Conservation (phyloP, 2,329 filamentous ascomycete genomes). For the Talaromyces sp. region DNA sequence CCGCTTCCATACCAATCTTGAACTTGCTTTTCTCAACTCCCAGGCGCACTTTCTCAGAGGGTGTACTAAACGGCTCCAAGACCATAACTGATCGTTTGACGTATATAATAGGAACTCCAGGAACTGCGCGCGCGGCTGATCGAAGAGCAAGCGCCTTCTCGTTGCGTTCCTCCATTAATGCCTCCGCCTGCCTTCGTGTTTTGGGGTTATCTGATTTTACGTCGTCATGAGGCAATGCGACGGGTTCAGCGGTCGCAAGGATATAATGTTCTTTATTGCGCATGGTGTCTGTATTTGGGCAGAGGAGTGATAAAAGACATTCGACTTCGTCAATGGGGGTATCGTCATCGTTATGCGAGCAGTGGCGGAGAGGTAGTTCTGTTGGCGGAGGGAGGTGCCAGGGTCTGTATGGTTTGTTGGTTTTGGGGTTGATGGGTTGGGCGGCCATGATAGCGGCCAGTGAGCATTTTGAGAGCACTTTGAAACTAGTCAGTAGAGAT, state of each 20-base stretch:
- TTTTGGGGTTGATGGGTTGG: slow-evolving; percentile 40
- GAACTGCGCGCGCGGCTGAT: slow-evolving; percentile 42
- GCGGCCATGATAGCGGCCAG: slow-evolving; percentile 45
- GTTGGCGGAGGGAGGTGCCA: slow-evolving; percentile 48
- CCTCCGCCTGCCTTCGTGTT: slow-evolving; percentile 38
- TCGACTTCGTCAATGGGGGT: slow-evolving; percentile 45
- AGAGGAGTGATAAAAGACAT: slow-evolving; percentile 47
- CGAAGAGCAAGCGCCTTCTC: slow-evolving; percentile 37
- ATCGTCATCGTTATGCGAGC: slow-evolving; percentile 46
- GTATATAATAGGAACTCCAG: slow-evolving; percentile 52
- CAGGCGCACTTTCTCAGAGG: slow-evolving; percentile 44
- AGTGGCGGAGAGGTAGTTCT: slow-evolving; percentile 47
- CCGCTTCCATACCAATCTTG: slow-evolving; percentile 40
- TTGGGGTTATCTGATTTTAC: slow-evolving; percentile 21
- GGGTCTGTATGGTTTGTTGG: slow-evolving; percentile 42
- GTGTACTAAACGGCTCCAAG: slow-evolving; percentile 48
- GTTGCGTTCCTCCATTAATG: slow-evolving; percentile 32
- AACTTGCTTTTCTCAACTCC: slow-evolving; percentile 50
- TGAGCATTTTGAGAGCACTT: slow-evolving; percentile 71
- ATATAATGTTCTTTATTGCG: slow-evolving; percentile 52
- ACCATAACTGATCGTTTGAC: slow-evolving; percentile 54
- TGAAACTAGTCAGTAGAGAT: neutral
- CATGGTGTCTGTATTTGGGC: slow-evolving; percentile 37
- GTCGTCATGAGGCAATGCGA: slow-evolving; percentile 20
- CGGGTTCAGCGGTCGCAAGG: slow-evolving; percentile 46